These are phyloP conservation scores for Amanita inopinata DNA, from an alignment of 768 basidiomycete species.

Conservation along the genomic window DNA sequence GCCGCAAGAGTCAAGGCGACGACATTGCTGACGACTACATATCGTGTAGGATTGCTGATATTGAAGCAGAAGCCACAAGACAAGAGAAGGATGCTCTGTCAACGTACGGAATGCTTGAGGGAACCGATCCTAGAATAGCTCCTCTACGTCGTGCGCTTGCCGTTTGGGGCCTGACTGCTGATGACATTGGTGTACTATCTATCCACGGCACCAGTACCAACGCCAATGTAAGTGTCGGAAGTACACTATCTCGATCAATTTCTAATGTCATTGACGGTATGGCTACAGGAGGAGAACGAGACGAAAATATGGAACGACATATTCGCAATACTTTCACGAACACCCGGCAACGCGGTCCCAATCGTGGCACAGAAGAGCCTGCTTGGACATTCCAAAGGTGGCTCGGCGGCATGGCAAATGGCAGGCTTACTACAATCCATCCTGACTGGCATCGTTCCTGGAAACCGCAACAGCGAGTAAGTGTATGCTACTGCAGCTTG, in stretches of 20 bases:
- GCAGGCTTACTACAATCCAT: conserved; percentile 85
- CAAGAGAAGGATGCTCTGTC: conserved; percentile 93
- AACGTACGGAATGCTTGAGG: conserved; percentile 93
- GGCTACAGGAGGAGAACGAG: conserved; percentile 84
- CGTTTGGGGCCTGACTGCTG: conserved; percentile 90
- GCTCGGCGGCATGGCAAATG: conserved; percentile 98
- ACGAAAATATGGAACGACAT: conserved; percentile 95
- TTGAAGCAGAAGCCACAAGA: conserved; percentile 82
- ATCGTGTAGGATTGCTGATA: conserved; percentile 64
- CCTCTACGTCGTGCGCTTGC: conserved; percentile 94
- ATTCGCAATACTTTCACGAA: conserved; percentile 80
- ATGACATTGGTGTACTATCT: conserved; percentile 85
- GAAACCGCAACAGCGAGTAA: conserved; percentile 94
- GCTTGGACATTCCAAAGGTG: conserved; percentile 96
- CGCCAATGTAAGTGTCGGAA: conserved; percentile 48
- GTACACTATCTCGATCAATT: conserved; percentile 4
- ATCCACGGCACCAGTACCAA: conserved; percentile 85
- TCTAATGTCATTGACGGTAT: no score
- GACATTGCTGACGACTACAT: conserved; percentile 58
- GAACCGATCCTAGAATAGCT: conserved; percentile 72
- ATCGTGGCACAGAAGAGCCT: conserved; percentile 97
- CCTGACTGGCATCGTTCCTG: conserved; percentile 79
- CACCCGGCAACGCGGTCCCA: conserved; percentile 93
- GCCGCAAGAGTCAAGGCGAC: conserved; percentile 43
- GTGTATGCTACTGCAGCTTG: conserved; percentile 21